Conservation (phyloP, 2,329 filamentous ascomycete species). For the Apiospora marii region DNA sequence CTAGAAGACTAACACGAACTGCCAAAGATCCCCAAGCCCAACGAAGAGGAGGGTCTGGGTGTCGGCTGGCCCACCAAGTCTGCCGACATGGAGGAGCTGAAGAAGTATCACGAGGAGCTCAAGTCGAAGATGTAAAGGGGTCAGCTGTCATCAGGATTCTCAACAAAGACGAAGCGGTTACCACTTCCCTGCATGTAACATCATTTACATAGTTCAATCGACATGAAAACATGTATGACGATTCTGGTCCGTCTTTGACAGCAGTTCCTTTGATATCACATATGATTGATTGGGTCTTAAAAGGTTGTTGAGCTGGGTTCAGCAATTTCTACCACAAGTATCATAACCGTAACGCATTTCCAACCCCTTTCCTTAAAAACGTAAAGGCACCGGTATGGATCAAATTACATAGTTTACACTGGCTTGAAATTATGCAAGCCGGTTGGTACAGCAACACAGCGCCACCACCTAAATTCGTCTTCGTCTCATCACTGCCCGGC, state of each 20-base stretch:
- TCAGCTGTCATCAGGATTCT: neutral
- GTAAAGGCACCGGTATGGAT: neutral
- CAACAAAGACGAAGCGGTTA: neutral
- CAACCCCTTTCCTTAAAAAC: too few relatives aligned
- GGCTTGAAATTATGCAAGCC: neutral
- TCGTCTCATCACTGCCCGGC: neutral
- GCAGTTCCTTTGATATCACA: too few relatives aligned
- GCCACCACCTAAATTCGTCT: neutral
- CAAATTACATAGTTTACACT: neutral
- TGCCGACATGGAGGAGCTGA: conserved; percentile 83
- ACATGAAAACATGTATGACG: neutral
- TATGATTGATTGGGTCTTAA: too few relatives aligned
- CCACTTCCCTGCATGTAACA: too few relatives aligned
- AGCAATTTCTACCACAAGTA: too few relatives aligned
- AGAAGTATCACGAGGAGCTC: conserved; percentile 81
- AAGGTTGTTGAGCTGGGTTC: too few relatives aligned
- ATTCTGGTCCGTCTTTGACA: neutral
- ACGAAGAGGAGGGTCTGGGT: conserved; percentile 78
- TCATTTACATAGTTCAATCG: neutral
- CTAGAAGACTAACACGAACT: conserved; percentile 20
- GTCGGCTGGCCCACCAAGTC: conserved; percentile 81
- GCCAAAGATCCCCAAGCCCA: conserved; percentile 88
- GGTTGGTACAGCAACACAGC: neutral
- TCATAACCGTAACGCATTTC: too few relatives aligned
- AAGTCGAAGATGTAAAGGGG: conserved; percentile 81